phyloP scores from a whole-genome alignment of 306 rosid genomes.

The Canavalia gladiata region DNA sequence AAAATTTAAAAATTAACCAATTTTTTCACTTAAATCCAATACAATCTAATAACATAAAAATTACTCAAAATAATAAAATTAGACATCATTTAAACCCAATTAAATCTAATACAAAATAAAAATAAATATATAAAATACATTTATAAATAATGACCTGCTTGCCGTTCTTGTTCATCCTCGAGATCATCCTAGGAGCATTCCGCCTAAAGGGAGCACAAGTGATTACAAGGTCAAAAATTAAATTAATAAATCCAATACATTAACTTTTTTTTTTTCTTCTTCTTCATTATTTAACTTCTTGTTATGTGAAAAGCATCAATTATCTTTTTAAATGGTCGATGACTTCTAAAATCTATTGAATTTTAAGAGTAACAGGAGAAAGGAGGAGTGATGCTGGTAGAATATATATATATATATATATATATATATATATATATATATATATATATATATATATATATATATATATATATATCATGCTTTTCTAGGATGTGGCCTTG shows the following conservation, averaged over 20 bases:
- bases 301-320: background rate
- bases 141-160: conserved; percentile 58
- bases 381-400: conserved; percentile 20
- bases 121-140: too few relatives aligned
- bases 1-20: too few relatives aligned
- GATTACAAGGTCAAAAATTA: conserved; percentile 81
- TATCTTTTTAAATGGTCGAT: conserved; percentile 31
- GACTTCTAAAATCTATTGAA: conserved; percentile 19
- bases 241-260: background rate
- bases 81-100: too few relatives aligned
- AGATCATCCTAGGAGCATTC: conserved; percentile 94
- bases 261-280: conserved; percentile 24
- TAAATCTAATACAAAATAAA: too few relatives aligned
- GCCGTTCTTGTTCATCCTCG: conserved; percentile 97
- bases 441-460: too few relatives aligned
- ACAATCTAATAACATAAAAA: too few relatives aligned
- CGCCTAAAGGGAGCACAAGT: conserved; percentile 84
- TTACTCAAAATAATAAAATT: too few relatives aligned
- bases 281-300: conserved; percentile 29
- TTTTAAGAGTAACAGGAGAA: conserved; percentile 22
- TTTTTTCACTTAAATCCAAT: too few relatives aligned
- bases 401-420: background rate
- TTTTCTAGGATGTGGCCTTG: conserved; percentile 78
- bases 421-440: too few relatives aligned
- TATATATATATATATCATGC: background rate